Conservation (phyloP, 2,329 filamentous ascomycete species). For the Diplodia scrobiculata region DNA sequence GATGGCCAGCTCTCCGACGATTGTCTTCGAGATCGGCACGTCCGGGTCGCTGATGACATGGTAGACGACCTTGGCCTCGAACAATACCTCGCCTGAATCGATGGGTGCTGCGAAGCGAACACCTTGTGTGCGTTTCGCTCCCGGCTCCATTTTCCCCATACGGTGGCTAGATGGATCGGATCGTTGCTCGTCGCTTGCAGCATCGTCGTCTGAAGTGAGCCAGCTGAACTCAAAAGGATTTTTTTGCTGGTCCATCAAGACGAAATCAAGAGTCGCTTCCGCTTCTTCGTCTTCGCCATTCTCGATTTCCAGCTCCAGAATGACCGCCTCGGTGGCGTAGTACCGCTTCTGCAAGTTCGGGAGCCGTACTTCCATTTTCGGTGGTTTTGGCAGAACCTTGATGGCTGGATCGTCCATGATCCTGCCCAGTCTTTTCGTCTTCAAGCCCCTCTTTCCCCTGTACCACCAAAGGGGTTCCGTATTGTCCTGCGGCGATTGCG, state of each 20-base stretch:
- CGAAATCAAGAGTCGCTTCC: conserved; percentile 68
- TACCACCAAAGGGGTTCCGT: conserved; percentile 42
- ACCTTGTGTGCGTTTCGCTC: conserved; percentile 39
- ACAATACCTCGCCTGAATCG: conserved; percentile 61
- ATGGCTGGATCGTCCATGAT: conserved; percentile 55
- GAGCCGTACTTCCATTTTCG: conserved; percentile 79
- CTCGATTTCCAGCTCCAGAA: conserved; percentile 67
- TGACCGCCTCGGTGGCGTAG: conserved; percentile 79
- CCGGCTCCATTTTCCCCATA: conserved; percentile 42
- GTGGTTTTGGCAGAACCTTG: conserved; percentile 81
- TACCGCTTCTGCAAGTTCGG: conserved; percentile 68
- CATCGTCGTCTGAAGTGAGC: conserved; percentile 43
- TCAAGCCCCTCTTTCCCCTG: conserved; percentile 35
- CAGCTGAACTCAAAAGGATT: conserved; percentile 52
- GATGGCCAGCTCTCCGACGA: conserved; percentile 69
- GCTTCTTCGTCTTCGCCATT: conserved; percentile 85
- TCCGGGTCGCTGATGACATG: conserved; percentile 75
- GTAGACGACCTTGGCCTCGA: conserved; percentile 76
- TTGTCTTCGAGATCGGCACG: conserved; percentile 75
- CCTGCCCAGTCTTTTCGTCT: conserved; percentile 38
- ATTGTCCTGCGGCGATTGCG: conserved; percentile 48
- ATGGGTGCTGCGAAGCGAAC: conserved; percentile 48
- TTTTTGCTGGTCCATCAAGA: conserved; percentile 62
- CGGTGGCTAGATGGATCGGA: conserved; percentile 43
- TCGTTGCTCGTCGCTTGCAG: conserved; percentile 32